Evolutionary conservation across 2,329 filamentous ascomycete species (phyloP), one percentile per base, ranked within the genome.

Genomic region (Harringtonia lauricola): DNA sequence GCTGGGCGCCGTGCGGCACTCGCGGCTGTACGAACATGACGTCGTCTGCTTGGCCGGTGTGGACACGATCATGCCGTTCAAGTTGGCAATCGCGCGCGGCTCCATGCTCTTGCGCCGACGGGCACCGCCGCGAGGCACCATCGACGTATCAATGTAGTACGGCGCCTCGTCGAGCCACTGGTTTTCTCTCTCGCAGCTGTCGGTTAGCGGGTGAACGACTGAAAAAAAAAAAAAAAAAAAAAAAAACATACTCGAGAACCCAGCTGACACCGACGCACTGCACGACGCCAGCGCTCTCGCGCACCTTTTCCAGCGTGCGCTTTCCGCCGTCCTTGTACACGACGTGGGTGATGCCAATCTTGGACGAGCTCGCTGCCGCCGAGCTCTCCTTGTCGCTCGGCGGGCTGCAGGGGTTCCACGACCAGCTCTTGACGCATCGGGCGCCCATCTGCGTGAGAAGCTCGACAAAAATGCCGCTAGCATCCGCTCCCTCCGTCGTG

Each of bases 311-410:
- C 51, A 95, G 63, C 1, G 87, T 94, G 22, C 81, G 72, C 55
- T 82, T 81, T 35, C 80, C 80, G 37, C 88, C 88, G 56, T 94
- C 88, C 60, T 94, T 95, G 68, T 81, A 95, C 8, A 95, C 78
- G 8, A 95, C 84, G 56, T 95, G 88, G 0, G 87, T 94, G 54
- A 94, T 86, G 6, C 81, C 83, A 47, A 86, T 67, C 57, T 79
- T 83, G 39, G 60, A 58, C 14, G 41, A 35, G 9, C 21, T 22
- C 9, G 18, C 8, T 21, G 42, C n/a, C 29, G 10, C 22, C 10
- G 13, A 14, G 6, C 14, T 13, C 12, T 37, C 36, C 14, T 70
- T 66, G 30, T 54, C 55, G 21, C 54, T 52, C 3, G 57, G 51
- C 18, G 58, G 47, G 37, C 60, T 64, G 42, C 46, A 61, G 8